phyloP scores from a whole-genome alignment of 305 asterid species.

The Fraxinus albicans region DNA sequence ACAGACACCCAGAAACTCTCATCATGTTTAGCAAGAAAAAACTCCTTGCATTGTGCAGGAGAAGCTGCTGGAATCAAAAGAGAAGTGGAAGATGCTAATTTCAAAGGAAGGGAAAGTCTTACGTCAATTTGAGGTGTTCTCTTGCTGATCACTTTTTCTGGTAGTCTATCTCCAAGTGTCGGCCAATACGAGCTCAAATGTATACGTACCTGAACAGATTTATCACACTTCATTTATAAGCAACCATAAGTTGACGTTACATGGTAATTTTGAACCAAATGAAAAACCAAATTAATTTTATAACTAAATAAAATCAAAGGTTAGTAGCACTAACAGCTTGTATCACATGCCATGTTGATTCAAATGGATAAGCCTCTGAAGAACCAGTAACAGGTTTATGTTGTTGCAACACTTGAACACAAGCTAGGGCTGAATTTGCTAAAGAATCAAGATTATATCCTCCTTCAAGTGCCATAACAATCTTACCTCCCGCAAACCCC shows the following conservation, averaged over 20 bases:
- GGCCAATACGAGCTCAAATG: conserved; percentile 71
- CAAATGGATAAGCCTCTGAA: conserved; percentile 63
- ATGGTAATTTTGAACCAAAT: not conserved
- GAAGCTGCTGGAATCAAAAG: not conserved
- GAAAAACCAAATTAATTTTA: not conserved
- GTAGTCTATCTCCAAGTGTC: conserved; percentile 46
- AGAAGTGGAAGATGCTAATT: not conserved
- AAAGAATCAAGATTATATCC: conserved; percentile 83
- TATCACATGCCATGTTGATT: conserved; percentile 87
- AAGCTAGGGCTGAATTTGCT: conserved; percentile 75
- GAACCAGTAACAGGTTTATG: conserved; percentile 53
- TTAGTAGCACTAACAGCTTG: conserved; percentile 42
- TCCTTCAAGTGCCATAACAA: conserved; percentile 98
- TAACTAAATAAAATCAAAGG: not conserved
- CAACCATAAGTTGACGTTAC: not conserved
- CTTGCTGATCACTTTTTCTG: conserved; percentile 40
- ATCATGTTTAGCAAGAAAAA: not conserved
- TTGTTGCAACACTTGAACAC: conserved; percentile 68
- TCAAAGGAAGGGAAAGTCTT: conserved; percentile 22
- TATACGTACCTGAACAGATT: conserved; percentile 58
- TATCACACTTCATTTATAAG: not conserved
- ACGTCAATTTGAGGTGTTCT: conserved; percentile 48
- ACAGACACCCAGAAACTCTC: not conserved
- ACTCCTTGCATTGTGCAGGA: not conserved
- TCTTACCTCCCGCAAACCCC: conserved; percentile 85